phyloP scores from a whole-genome alignment of 2,329 filamentous ascomycete species.

The Xylaria digitata region DNA sequence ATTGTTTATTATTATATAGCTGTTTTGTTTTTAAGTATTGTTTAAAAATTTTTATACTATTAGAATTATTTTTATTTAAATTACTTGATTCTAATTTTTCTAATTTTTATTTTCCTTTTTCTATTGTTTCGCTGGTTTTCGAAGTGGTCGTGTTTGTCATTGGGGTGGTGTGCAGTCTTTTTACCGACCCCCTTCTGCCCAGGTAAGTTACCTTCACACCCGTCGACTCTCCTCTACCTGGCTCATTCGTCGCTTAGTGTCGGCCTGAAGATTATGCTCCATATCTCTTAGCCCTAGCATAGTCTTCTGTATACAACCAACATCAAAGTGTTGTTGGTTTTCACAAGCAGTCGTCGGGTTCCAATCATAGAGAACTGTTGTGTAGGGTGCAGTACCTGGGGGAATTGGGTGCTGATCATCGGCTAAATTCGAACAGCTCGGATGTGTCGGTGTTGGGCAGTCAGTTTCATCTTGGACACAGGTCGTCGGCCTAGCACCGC shows the following conservation, averaged over 20 bases:
- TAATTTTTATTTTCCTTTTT: too few relatives aligned
- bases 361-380: conserved; percentile 3
- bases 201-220: too few relatives aligned
- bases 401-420: neutral
- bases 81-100: too few relatives aligned
- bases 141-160: too few relatives aligned
- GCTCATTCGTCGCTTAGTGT: conserved; percentile 22
- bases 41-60: too few relatives aligned
- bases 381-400: neutral
- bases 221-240: conserved; percentile 17
- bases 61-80: too few relatives aligned
- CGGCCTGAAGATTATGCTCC: conserved; percentile 20
- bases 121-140: too few relatives aligned
- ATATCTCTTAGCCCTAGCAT: conserved; percentile 13
- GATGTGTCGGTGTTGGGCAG: neutral
- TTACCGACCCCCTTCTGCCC: too few relatives aligned
- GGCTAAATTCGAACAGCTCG: neutral
- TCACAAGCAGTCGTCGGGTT: neutral
- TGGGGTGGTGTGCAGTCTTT: too few relatives aligned
- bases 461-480: neutral
- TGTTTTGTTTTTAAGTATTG: too few relatives aligned
- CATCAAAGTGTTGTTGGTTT: neutral
- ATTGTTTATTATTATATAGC: too few relatives aligned
- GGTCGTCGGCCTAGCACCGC: neutral
- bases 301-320: neutral